Base-by-base conservation (phyloP, 192 early-diverging fungal genomes). In the Chytriomyces confervae region DNA sequence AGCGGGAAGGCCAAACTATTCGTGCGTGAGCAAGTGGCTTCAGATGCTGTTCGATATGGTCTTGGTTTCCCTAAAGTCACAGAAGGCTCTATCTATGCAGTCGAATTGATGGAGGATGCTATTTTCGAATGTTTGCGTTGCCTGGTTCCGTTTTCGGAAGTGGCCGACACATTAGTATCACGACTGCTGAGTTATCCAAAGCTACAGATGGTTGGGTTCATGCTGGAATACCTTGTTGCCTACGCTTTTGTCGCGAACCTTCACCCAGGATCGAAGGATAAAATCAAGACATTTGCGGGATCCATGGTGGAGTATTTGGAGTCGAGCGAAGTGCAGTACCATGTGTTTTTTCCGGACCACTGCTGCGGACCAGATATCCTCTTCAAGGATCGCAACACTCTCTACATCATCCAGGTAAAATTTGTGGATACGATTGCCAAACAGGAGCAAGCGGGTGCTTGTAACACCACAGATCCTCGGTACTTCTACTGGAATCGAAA, bases 361-460 rank as follows among this genome's bases (percentile, higher is more conserved):
- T 75, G 74, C 67, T 81, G 80, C 75, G 79, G 80, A 64, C 68
- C 80, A 47, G 80, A 78, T 81, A 80, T 81, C 43, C 50, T 81
- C 61, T 81, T 76, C 67, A 81, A 80, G 62, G 63, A 81, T 46
- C 29, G 53, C 7, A 75, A 62, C 47, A 81, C 69, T 23, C 43
- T 81, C 7, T 80, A 81, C 71, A 80, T 81, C 60, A 76, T 81
- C 5, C 80, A 81, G 75, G 72, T 77, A 6, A 81, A 81, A 44
- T 81, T 81, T 81, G 69, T 78, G 2, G 60, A 81, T 27, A 70
- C 43, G 27, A 81, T 81, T 2, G 57, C 67, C 10, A 81, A 81
- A 27, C 80, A 81, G 60, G 80, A 81, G 77, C 36, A 24, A 36
- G 70, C 47, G 27, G 60, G 77, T 80, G 80, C 80, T 16, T 81